These are phyloP conservation scores for Tetraselmis striata DNA, from an alignment of 139 green algal genomes.

Conservation along the genomic window DNA sequence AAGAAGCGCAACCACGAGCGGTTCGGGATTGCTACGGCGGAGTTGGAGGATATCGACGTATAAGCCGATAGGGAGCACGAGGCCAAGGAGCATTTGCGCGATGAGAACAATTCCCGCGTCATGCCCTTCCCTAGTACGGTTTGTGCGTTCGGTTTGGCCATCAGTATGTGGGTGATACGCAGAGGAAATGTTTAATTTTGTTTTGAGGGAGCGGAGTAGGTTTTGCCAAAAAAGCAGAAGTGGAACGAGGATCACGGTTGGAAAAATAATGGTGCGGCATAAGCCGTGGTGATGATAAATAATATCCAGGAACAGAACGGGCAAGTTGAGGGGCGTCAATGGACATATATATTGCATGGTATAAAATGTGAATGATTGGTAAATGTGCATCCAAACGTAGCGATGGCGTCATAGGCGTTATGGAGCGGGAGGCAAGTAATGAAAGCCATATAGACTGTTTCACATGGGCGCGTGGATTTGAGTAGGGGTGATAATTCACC, in stretches of 20 bases:
- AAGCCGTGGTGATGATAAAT: conserved; percentile 5
- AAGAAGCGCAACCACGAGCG: too few species aligned
- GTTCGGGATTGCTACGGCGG: too few species aligned
- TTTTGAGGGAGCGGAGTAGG: not conserved
- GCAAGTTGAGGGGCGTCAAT: not conserved
- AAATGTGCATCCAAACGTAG: not conserved
- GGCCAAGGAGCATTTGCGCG: too few species aligned
- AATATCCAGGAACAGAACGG: not conserved
- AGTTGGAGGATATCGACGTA: too few species aligned
- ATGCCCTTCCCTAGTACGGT: too few species aligned
- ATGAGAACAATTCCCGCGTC: too few species aligned
- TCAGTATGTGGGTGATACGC: conserved; percentile 21
- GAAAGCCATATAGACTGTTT: not conserved
- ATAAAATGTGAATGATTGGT: too few species aligned
- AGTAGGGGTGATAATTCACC: not conserved
- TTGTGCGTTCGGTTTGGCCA: conserved; percentile 20
- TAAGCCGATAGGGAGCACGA: too few species aligned
- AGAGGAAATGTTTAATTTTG: not conserved
- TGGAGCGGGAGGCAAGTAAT: not conserved
- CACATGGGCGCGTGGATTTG: not conserved
- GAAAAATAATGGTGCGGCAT: conserved; percentile 2
- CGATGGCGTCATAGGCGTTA: not conserved
- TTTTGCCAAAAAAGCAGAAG: conserved; percentile 11
- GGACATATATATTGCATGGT: too few species aligned
- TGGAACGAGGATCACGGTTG: conserved; percentile 15